Conservation (phyloP, 2,329 filamentous ascomycete species). For the Nannizziopsis arthrosporioides region DNA sequence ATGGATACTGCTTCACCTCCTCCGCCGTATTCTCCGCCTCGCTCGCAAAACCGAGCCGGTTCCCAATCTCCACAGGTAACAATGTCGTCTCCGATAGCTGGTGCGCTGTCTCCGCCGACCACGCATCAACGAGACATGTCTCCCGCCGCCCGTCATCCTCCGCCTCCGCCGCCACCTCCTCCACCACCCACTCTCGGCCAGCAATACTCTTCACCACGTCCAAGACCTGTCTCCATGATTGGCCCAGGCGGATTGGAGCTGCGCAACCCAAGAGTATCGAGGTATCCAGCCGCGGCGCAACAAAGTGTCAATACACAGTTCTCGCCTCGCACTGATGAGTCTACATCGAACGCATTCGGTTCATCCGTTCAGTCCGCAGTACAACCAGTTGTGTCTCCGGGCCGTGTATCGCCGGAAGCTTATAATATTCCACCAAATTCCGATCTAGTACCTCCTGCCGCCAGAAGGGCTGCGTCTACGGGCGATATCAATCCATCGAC, state of each 20-base stretch:
- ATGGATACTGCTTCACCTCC: slow-evolving; percentile 17
- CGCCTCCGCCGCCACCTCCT: background rate
- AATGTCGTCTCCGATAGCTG: slow-evolving; percentile 3
- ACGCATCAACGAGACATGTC: slow-evolving; percentile 8
- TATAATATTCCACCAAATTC: slow-evolving; percentile 13
- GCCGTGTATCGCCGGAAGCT: slow-evolving; percentile 16
- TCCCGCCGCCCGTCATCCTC: background rate
- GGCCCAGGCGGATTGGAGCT: background rate
- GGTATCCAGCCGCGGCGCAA: background rate
- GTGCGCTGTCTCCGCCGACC: slow-evolving; percentile 4
- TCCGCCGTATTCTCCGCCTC: slow-evolving; percentile 16
- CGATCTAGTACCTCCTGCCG: slow-evolving; percentile 24
- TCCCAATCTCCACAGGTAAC: slow-evolving; percentile 9
- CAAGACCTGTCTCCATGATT: slow-evolving; percentile 12
- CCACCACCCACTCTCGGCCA: background rate
- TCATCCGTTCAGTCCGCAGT: background rate
- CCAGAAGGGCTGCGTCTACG: slow-evolving; percentile 36
- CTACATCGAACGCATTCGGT: background rate
- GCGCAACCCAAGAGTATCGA: background rate
- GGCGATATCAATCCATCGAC: slow-evolving; percentile 31
- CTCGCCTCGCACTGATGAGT: background rate
- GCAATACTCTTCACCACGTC: slow-evolving; percentile 8
- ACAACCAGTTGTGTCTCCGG: background rate
- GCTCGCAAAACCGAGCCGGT: slow-evolving; percentile 5
- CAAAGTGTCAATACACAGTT: background rate